These are phyloP conservation scores for Hypomyces rosellus DNA, from an alignment of 2,329 filamentous ascomycete genomes.

Conservation along the genomic window DNA sequence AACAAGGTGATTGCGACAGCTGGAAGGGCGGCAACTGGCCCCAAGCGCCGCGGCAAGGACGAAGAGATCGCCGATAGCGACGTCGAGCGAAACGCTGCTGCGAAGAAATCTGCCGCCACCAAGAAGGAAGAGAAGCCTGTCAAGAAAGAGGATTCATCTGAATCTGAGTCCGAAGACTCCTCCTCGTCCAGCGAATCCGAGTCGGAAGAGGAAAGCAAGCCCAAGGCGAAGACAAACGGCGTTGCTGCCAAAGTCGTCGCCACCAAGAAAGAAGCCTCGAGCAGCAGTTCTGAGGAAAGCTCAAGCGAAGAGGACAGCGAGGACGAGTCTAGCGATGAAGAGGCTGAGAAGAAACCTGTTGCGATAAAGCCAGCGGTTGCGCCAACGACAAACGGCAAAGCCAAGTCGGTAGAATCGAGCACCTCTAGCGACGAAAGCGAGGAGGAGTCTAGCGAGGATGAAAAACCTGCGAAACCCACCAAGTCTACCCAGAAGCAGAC, in stretches of 20 bases:
- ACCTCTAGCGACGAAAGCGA: constrained; percentile 8
- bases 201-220: constrained; percentile 17
- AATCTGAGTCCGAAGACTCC: constrained; percentile 12
- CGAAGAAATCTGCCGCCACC: constrained; percentile 15
- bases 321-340: constrained; percentile 11
- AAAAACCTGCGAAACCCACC: constrained; percentile 1
- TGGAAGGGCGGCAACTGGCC: constrained; percentile 12
- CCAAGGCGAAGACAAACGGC: constrained; percentile 22
- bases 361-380: neutral
- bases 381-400: constrained; percentile 2
- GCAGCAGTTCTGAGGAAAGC: constrained; percentile 10
- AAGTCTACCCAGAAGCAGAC: constrained; percentile 13
- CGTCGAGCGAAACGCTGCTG: constrained; percentile 28
- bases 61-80: constrained; percentile 39
- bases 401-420: constrained; percentile 2
- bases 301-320: constrained; percentile 3
- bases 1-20: constrained; percentile 23
- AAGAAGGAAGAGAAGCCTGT: constrained; percentile 8
- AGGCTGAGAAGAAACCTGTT: constrained; percentile 12
- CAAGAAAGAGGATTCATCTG: constrained; percentile 4
- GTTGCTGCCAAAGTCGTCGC: constrained; percentile 17
- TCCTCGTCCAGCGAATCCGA: constrained; percentile 13
- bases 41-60: constrained; percentile 25
- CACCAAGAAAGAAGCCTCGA: constrained; percentile 6
- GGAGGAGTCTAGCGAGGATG: constrained; percentile 7